A percentile compares a stretch with the other conserved stretches of the same genome.
Conservation (phyloP, 1,139 yeast genomes). For the Saccharomyces pastorianus region DNA sequence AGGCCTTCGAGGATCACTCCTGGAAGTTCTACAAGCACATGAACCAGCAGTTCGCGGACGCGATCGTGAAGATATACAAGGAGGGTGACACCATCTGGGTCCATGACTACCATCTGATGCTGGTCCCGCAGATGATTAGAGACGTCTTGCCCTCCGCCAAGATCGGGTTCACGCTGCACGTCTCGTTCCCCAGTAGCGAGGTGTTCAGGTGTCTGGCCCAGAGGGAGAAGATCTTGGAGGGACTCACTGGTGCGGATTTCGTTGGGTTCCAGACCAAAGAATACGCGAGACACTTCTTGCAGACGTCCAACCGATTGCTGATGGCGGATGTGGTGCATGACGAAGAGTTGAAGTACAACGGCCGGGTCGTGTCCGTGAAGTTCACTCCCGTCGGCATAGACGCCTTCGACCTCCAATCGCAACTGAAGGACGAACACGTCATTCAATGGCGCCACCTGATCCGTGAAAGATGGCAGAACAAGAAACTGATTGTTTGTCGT, state of each 20-base stretch:
- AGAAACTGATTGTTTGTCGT: constrained; percentile 69
- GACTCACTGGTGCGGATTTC: constrained; percentile 83
- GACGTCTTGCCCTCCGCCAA: constrained; percentile 69
- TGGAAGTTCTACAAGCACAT: constrained; percentile 77
- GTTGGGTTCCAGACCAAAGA: constrained; percentile 88
- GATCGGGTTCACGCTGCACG: constrained; percentile 87
- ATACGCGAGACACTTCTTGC: constrained; percentile 86
- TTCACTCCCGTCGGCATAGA: constrained; percentile 86
- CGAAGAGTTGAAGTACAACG: constrained; percentile 57
- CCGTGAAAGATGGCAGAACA: constrained; percentile 64
- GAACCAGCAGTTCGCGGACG: constrained; percentile 75
- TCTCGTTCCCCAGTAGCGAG: constrained; percentile 92
- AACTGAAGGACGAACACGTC: constrained; percentile 47
- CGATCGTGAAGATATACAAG: constrained; percentile 54
- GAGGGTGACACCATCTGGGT: constrained; percentile 78
- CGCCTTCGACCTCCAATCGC: constrained; percentile 45
- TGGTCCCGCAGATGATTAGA: constrained; percentile 81
- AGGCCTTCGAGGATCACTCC: constrained; percentile 91
- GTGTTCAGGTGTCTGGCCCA: constrained; percentile 92
- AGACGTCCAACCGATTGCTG: constrained; percentile 77
- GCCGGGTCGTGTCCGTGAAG: constrained; percentile 57
- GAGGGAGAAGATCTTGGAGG: constrained; percentile 65
- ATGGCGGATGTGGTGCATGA: constrained; percentile 74
- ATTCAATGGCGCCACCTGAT: constrained; percentile 62
- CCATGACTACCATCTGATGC: constrained; percentile 84